These are phyloP conservation scores for Crithidia bombi DNA, from an alignment of 208 protist species.

Conservation along the genomic window DNA sequence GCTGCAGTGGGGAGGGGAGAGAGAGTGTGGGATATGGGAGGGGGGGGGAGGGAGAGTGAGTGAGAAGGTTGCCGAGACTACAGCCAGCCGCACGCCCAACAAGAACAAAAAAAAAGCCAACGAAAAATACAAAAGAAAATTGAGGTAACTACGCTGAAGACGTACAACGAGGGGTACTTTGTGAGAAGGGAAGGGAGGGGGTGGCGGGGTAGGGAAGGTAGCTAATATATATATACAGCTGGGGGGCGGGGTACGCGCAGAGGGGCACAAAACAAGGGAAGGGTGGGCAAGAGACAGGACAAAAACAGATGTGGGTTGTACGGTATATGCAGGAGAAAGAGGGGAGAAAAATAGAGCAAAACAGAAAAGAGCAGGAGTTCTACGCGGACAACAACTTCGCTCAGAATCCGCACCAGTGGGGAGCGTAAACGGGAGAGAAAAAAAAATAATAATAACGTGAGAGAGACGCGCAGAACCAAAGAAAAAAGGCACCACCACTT, in stretches of 20 bases:
- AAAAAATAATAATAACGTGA: no score
- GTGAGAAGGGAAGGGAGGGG: slow-evolving; percentile 2
- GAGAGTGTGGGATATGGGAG: neutral
- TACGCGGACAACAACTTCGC: neutral
- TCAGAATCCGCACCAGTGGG: neutral
- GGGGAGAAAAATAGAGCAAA: neutral
- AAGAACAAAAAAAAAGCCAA: slow-evolving; percentile 11
- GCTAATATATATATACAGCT: neutral
- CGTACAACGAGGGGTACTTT: slow-evolving; percentile 10
- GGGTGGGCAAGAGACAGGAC: slow-evolving; percentile 9
- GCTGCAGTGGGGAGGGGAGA: no score
- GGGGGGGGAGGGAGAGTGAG: slow-evolving; percentile 1
- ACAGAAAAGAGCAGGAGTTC: neutral
- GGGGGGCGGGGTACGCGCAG: neutral
- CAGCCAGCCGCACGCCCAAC: slow-evolving; percentile 9
- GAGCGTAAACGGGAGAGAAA: neutral
- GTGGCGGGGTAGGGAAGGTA: slow-evolving; percentile 2
- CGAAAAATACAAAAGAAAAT: slow-evolving; percentile 7
- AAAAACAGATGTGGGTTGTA: slow-evolving; percentile 4
- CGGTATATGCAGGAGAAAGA: neutral
- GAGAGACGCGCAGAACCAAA: no score
- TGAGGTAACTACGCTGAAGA: slow-evolving; percentile 8
- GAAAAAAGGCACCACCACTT: no score
- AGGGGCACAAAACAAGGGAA: slow-evolving; percentile 14
- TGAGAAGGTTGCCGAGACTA: slow-evolving; percentile 1